phyloP scores from a whole-genome alignment of 2,329 filamentous ascomycete genomes.

The Cytospora mali region DNA sequence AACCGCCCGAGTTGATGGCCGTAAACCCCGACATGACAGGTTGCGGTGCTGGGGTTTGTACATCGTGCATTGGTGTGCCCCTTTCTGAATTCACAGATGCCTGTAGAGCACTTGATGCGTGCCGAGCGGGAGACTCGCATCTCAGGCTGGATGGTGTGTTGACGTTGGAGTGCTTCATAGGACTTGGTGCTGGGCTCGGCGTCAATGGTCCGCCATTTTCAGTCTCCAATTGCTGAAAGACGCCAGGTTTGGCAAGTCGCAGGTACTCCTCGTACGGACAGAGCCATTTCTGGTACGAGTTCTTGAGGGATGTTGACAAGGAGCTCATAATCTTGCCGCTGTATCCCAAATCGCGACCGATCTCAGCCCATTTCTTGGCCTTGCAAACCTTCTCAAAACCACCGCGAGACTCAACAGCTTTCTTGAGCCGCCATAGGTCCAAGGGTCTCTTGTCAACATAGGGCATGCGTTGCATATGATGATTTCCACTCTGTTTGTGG shows the following conservation, averaged over 20 bases:
- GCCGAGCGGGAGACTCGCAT: constrained; percentile 67
- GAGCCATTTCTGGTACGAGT: constrained; percentile 96
- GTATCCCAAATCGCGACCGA: constrained; percentile 93
- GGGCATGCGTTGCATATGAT: constrained; percentile 85
- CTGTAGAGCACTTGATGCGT: constrained; percentile 57
- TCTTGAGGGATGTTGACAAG: constrained; percentile 94
- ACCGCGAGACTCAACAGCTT: constrained; percentile 90
- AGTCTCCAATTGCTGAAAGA: constrained; percentile 92
- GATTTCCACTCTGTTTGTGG: constrained; percentile 90
- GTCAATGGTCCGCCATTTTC: constrained; percentile 93
- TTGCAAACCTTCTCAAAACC: constrained; percentile 98
- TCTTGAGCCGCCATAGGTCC: constrained; percentile 93
- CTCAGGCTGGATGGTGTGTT: constrained; percentile 61
- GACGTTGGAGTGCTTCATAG: constrained; percentile 67
- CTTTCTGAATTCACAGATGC: constrained; percentile 50
- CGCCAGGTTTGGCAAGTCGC: constrained; percentile 84
- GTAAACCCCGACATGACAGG: constrained; percentile 51
- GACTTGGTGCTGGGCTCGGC: constrained; percentile 69
- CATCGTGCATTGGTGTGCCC: constrained; percentile 53
- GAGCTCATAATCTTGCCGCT: constrained; percentile 99
- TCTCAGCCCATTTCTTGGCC: constrained; percentile 98
- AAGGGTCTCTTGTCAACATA: constrained; percentile 97
- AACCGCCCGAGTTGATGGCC: constrained; percentile 61
- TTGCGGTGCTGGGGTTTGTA: constrained; percentile 41
- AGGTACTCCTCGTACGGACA: constrained; percentile 97